Conservation (phyloP, 164 flowering plant species). For the Dillenia turbinata region DNA sequence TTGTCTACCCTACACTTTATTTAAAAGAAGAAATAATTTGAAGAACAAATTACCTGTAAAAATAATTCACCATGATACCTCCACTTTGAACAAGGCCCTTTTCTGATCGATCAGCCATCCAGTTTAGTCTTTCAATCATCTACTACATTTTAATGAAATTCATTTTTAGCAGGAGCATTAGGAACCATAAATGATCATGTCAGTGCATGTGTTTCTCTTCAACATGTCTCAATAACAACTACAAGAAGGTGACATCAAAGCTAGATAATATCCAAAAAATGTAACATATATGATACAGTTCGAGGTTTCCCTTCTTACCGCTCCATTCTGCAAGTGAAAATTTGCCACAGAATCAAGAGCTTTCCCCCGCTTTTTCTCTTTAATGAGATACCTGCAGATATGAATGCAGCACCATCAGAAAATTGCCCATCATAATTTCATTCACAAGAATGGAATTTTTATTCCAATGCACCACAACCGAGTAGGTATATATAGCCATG, state of each 20-base stretch:
- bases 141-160: conserved; percentile 11
- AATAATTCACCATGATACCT: conserved; percentile 92
- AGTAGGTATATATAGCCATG: too few species aligned
- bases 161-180: background rate
- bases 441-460: background rate
- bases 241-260: too few species aligned
- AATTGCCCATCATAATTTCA: background rate
- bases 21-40: background rate
- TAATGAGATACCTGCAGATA: conserved; percentile 66
- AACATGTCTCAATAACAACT: too few species aligned
- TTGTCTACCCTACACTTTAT: too few species aligned
- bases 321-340: conserved; percentile 96
- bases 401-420: background rate
- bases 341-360: conserved; percentile 92
- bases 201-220: too few species aligned
- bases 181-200: too few species aligned
- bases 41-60: conserved; percentile 53
- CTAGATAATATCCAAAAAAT: background rate
- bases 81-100: conserved; percentile 84
- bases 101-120: conserved; percentile 91
- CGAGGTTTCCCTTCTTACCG: conserved; percentile 38
- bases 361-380: conserved; percentile 93
- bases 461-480: background rate
- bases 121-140: conserved; percentile 83
- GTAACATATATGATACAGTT: background rate